Base-by-base conservation (phyloP, 2,329 filamentous ascomycete genomes). In the Cytospora leucostoma region DNA sequence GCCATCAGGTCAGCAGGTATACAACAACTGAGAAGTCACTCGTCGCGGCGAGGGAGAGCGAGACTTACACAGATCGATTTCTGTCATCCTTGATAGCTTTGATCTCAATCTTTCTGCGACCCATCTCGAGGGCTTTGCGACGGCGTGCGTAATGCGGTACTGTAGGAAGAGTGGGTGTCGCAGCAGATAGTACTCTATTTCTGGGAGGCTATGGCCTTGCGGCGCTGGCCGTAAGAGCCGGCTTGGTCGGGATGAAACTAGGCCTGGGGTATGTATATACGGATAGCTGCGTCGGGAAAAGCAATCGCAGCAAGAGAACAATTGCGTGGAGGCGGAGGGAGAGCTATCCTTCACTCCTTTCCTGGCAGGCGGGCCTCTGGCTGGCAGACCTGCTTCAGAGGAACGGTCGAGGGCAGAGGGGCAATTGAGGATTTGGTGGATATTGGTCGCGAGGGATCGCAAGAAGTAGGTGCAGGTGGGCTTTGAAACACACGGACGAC, bases 31-130 rank as follows among this genome's bases (percentile, higher is more conserved):
- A 32, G 40, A 35, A 19, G 49, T 38, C n/a, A 38, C 40, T 50
- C n/a, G 4, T 27, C 19, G 38, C 13, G 19, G 11, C 27, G 40
- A 13, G 51, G 11, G 51, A 12, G 21, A 33, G 59, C 37, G 61
- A 49, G 50, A 67, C 92, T 78, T 92, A 97, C 93, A 97, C 93
- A 73, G 93, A 97, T 76, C 93, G 92, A 76, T 97, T 97, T 73
- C 93, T 88, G 79, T 97, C 93, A 87, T 97, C 93, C 80, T 97
- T 97, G 84, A 98, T 98, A 71, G 94, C 92, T 81, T 97, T 97
- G 84, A 99, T 98, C 82, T 98, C 95, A 76, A 99, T 99, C 87
- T 99, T 99, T 85, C 95, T 88, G 78, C 95, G 89, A 77, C 95
- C 95, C 95, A 99, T 99, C 60, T 75, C 79, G 76, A 69, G 67